Evolutionary conservation across 768 basidiomycete species (phyloP).

Genomic region (Phaeotremella fagi): DNA sequence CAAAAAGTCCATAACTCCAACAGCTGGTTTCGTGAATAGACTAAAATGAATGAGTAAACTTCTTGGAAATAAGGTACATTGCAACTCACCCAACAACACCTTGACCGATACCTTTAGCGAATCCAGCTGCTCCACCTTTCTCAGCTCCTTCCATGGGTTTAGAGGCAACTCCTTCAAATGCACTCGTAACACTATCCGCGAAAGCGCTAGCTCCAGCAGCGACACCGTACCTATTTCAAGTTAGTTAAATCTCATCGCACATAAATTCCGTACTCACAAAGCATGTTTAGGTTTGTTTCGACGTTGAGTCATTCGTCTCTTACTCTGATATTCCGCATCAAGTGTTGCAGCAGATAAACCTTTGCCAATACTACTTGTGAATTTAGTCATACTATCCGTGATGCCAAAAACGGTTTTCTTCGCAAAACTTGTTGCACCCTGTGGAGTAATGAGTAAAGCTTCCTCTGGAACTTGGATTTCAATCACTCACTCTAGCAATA

Average conservation of each 20-base stretch:
- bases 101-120: slow-evolving; percentile 90
- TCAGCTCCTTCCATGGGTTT: slow-evolving; percentile 98
- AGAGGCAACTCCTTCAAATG: slow-evolving; percentile 90
- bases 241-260: not conserved
- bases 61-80: not conserved
- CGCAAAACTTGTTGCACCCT: slow-evolving; percentile 96
- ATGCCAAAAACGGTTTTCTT: slow-evolving; percentile 98
- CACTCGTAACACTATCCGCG: slow-evolving; percentile 88
- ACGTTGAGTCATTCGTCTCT: slow-evolving; percentile 77
- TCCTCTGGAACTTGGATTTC: not conserved
- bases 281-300: slow-evolving; percentile 95
- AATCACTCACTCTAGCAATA: slow-evolving; percentile 70
- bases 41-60: slow-evolving; percentile 50
- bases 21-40: slow-evolving; percentile 90
- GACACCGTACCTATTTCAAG: slow-evolving; percentile 72
- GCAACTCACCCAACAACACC: slow-evolving; percentile 73
- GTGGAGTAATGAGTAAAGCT: too few relatives aligned
- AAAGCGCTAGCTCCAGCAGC: slow-evolving; percentile 90
- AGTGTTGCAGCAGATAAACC: slow-evolving; percentile 95
- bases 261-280: slow-evolving; percentile 58
- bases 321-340: slow-evolving; percentile 90
- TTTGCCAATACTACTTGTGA: slow-evolving; percentile 96
- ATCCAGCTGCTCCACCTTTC: slow-evolving; percentile 84
- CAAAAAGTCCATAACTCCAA: slow-evolving; percentile 93
- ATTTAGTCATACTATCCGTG: slow-evolving; percentile 93